Base-by-base conservation (phyloP, 805 yeast genomes). In the Starmerella floris region DNA sequence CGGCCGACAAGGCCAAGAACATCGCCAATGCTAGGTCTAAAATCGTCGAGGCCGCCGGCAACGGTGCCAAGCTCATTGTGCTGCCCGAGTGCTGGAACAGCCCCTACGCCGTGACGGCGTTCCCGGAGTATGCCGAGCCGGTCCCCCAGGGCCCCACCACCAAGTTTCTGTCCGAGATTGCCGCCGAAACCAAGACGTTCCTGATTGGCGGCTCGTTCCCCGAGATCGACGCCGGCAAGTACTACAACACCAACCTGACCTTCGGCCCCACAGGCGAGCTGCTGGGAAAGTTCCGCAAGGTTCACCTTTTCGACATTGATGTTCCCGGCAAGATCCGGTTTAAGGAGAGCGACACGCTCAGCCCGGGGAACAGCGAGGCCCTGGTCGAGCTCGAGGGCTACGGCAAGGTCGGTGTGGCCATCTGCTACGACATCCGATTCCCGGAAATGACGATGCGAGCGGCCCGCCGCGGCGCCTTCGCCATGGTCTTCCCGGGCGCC, bases 41-140 rank as follows among this genome's bases (percentile, higher is more conserved):
- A 51, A 74, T 84, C 36, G 66, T 68, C 20, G 73, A 71, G 43
- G 96, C 97, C 1, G 76, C 79, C 21, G 68, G 75, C 16, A 56
- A 62, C 21, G 73, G 77, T 6, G 72, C 79, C 6, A 81, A 87
- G 54, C 66, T 88, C 33, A 73, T 91, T 10, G 83, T 91, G 50
- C 66, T 91, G 26, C 98, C 98, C 8, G 97, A 91, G 64, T 85
- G 95, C 64, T 88, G 87, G 73, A 91, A 88, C 60, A 83, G 95
- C 1, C 97, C 97, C 2, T 91, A 91, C 58, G 75, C 94, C 0
- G 94, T 84, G 23, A 73, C 74, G 45, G 79, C 87, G 48, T 91
- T 91, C 62, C 74, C 81, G 5, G 77, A 83, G 45, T 88, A 91
- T 58, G 87, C 95, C 3, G 98, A 91, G 60, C 53, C 61, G n/a